These are phyloP conservation scores for Fagopyrum homotropicum DNA, from an alignment of 148 eudicot species.

Conservation along the genomic window DNA sequence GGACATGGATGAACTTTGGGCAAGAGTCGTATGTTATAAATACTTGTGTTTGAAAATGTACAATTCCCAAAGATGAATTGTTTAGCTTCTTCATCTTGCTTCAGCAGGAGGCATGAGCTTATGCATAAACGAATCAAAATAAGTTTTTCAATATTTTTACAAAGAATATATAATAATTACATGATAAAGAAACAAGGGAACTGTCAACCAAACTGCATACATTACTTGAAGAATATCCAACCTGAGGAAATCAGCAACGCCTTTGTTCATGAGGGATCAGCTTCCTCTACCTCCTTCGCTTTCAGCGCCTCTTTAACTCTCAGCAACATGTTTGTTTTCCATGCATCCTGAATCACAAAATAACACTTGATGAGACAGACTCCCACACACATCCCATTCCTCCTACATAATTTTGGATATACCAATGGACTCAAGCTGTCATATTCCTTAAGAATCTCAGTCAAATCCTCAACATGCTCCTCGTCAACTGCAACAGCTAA, in stretches of 20 bases:
- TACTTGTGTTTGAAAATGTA: no score
- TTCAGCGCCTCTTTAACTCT: conserved; percentile 40
- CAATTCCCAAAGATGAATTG: no score
- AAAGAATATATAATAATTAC: no score
- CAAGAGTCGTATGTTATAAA: no score
- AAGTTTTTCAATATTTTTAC: no score
- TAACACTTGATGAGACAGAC: background rate
- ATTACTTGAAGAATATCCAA: background rate
- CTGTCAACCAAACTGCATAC: background rate
- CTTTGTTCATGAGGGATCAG: conserved; percentile 18
- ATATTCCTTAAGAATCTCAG: conserved; percentile 32
- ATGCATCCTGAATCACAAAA: conserved; percentile 31
- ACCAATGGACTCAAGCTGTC: conserved; percentile 40
- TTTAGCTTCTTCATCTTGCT: no score
- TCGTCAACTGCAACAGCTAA: conserved; percentile 23
- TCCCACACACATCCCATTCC: background rate
- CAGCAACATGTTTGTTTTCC: conserved; percentile 37
- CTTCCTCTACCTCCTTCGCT: conserved; percentile 23
- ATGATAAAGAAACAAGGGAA: background rate
- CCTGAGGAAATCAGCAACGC: background rate
- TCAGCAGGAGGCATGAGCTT: no score
- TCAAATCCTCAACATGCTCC: conserved; percentile 28
- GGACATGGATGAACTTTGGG: no score
- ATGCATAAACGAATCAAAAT: no score
- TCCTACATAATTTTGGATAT: conserved; percentile 4